Percentiles rank a stretch among this genome's conserved stretches.
phyloP scores from a whole-genome alignment of 805 yeast genomes.

The Lipomyces anomalus region DNA sequence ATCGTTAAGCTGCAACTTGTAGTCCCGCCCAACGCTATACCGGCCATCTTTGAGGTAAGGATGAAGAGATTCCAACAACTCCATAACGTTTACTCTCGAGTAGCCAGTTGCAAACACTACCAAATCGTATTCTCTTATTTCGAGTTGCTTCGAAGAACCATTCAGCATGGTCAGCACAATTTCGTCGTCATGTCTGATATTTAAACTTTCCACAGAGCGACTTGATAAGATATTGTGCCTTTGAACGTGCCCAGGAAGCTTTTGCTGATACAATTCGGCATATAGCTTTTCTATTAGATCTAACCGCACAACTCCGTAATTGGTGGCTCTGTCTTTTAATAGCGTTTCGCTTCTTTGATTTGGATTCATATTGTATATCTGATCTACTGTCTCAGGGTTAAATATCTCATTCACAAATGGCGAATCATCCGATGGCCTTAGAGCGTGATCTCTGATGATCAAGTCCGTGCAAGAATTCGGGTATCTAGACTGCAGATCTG shows the following conservation, averaged over 20 bases:
- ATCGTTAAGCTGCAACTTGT: conserved; percentile 11
- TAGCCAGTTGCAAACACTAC: conserved; percentile 27
- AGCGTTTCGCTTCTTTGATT: conserved; percentile 9
- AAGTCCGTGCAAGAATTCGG: conserved; percentile 15
- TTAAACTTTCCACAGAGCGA: conserved; percentile 7
- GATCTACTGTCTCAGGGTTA: conserved; percentile 27
- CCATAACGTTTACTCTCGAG: background rate
- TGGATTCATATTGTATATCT: conserved; percentile 12
- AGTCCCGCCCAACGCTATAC: conserved; percentile 13
- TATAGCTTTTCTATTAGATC: conserved; percentile 24
- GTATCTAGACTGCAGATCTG: conserved; percentile 7
- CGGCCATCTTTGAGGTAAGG: background rate
- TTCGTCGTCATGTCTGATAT: background rate
- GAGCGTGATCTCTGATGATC: conserved; percentile 22
- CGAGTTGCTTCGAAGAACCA: background rate
- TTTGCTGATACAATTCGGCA: conserved; percentile 19
- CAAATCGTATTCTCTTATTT: conserved; percentile 13
- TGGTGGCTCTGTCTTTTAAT: conserved; percentile 19
- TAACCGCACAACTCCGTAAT: conserved; percentile 28
- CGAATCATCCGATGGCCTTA: conserved; percentile 28
- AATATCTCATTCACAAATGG: conserved; percentile 31
- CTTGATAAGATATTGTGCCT: conserved; percentile 10
- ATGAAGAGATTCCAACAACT: conserved; percentile 5
- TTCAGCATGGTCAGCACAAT: conserved; percentile 5
- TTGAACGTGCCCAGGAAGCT: conserved; percentile 19